These are phyloP conservation scores for Reticulascus tulasneorum DNA, from an alignment of 2,329 filamentous ascomycete species.

Conservation along the genomic window DNA sequence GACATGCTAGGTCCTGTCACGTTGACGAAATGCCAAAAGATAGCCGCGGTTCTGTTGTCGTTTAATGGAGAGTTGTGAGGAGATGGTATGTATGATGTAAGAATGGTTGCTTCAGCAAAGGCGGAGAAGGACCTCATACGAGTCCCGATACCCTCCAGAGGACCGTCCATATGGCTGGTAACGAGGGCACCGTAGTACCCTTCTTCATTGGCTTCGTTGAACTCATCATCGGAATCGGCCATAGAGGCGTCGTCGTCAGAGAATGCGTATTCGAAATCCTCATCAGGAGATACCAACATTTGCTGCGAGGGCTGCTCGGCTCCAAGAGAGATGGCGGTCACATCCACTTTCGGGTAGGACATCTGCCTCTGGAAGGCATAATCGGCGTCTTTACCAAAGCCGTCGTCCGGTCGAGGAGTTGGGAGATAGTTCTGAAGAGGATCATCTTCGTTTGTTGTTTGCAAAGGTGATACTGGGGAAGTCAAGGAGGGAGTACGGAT, in stretches of 20 bases:
- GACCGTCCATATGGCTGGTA: constrained; percentile 28
- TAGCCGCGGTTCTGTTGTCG: constrained; percentile 72
- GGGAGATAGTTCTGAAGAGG: not conserved
- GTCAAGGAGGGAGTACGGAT: constrained; percentile 10
- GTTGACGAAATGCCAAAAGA: constrained; percentile 90
- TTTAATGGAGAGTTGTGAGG: constrained; percentile 68
- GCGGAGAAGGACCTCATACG: constrained; percentile 46
- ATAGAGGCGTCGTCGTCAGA: constrained; percentile 61
- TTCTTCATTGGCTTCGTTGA: constrained; percentile 32
- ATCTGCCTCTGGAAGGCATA: constrained; percentile 2
- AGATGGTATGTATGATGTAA: constrained; percentile 65
- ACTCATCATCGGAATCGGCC: constrained; percentile 57
- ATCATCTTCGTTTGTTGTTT: no score
- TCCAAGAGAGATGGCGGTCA: no score
- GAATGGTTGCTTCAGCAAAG: constrained; percentile 43
- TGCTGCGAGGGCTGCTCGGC: no score
- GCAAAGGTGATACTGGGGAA: constrained; percentile 8
- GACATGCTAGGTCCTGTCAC: constrained; percentile 84
- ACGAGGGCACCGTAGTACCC: constrained; percentile 34
- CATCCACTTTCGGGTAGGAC: constrained; percentile 6
- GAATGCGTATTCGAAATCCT: constrained; percentile 38
- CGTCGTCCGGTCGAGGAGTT: not conserved
- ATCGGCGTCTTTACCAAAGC: constrained; percentile 1
- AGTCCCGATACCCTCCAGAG: constrained; percentile 38
- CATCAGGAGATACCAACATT: not conserved